phyloP scores from a whole-genome alignment of 2,329 filamentous ascomycete genomes.

The Trichoderma koningii region DNA sequence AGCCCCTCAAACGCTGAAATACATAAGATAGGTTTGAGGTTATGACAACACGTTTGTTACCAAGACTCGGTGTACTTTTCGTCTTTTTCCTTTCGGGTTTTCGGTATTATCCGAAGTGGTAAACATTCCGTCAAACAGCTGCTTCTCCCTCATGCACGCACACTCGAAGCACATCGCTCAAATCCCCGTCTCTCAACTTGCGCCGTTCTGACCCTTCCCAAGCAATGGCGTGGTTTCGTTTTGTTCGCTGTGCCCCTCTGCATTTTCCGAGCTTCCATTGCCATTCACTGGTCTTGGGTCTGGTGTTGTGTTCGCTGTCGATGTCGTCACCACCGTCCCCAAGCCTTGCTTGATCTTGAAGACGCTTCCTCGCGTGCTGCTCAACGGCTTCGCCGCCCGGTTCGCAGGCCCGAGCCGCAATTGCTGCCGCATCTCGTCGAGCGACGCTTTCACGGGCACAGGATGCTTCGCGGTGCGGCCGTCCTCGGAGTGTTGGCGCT shows the following conservation, averaged over 20 bases:
- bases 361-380: conserved; percentile 60
- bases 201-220: conserved; percentile 31
- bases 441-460: conserved; percentile 60
- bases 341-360: conserved; percentile 65
- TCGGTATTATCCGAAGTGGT: background rate
- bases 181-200: background rate
- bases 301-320: background rate
- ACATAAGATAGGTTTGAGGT: background rate
- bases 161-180: background rate
- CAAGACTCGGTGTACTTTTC: background rate
- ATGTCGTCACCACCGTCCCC: conserved; percentile 2
- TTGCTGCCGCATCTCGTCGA: conserved; percentile 64
- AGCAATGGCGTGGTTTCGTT: conserved; percentile 40
- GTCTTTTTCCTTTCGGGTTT: background rate
- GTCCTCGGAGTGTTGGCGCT: conserved; percentile 60
- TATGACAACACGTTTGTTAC: background rate
- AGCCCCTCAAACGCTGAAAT: background rate
- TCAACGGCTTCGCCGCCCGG: conserved; percentile 61
- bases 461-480: conserved; percentile 51
- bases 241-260: conserved; percentile 32
- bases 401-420: conserved; percentile 69
- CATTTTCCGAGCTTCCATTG: background rate
- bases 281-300: conserved; percentile 2
- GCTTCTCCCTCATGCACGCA: background rate
- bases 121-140: background rate